Percentiles rank a stretch among this genome's conserved stretches.
phyloP scores from a whole-genome alignment of 352 stramenopile species.

The Phytophthora colocasiae region DNA sequence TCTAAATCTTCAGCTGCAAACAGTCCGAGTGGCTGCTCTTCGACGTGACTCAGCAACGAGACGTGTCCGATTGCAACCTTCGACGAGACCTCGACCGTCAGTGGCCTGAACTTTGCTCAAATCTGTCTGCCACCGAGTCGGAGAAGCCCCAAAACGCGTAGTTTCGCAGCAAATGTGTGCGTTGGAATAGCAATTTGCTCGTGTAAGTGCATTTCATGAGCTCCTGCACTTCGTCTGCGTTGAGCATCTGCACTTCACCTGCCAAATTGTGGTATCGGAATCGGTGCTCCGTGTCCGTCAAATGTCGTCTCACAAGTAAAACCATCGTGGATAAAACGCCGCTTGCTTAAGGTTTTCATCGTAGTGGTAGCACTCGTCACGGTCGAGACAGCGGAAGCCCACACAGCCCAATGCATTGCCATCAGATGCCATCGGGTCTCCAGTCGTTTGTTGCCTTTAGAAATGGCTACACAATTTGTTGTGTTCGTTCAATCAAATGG shows the following conservation, averaged over 20 bases:
- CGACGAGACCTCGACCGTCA: slow-evolving; percentile 45
- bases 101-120: slow-evolving; percentile 47
- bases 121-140: slow-evolving; percentile 56
- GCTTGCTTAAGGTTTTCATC: slow-evolving; percentile 49
- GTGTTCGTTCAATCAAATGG: neutral
- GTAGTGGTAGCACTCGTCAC: slow-evolving; percentile 68
- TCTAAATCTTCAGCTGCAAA: slow-evolving; percentile 65
- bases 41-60: slow-evolving; percentile 46
- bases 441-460: slow-evolving; percentile 21
- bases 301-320: slow-evolving; percentile 40
- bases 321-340: slow-evolving; percentile 46
- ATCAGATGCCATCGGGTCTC: slow-evolving; percentile 7
- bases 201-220: slow-evolving; percentile 82
- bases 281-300: slow-evolving; percentile 35
- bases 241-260: slow-evolving; percentile 49
- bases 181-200: slow-evolving; percentile 76
- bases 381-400: slow-evolving; percentile 67
- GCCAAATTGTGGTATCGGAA: slow-evolving; percentile 51
- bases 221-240: slow-evolving; percentile 52
- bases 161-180: slow-evolving; percentile 70
- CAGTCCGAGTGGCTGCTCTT: slow-evolving; percentile 63
- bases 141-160: slow-evolving; percentile 84
- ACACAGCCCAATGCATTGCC: slow-evolving; percentile 29
- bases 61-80: slow-evolving; percentile 68
- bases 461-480: slow-evolving; percentile 24